These are phyloP conservation scores for Saturnispora kantuleensis DNA, from an alignment of 805 yeast genomes.

Conservation along the genomic window DNA sequence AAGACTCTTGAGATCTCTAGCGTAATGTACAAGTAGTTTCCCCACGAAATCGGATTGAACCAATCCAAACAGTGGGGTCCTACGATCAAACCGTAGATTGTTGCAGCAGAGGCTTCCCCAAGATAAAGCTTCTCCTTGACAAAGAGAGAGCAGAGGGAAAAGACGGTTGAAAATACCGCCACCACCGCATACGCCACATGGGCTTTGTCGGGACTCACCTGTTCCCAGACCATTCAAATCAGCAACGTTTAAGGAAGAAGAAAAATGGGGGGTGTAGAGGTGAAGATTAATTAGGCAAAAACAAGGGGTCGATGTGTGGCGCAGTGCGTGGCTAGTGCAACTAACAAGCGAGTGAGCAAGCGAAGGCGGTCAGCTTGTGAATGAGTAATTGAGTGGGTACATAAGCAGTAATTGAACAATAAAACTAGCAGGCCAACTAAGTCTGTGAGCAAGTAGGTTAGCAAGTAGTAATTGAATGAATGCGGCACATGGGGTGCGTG, in stretches of 20 bases:
- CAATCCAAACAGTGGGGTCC: constrained; percentile 52
- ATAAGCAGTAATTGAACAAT: too few relatives aligned
- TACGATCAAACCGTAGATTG: constrained; percentile 50
- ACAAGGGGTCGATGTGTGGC: not conserved
- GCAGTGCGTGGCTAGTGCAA: not conserved
- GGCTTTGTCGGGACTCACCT: constrained; percentile 24
- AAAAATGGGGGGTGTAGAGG: not conserved
- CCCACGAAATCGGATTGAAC: constrained; percentile 51
- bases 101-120: constrained; percentile 60
- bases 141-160: constrained; percentile 48
- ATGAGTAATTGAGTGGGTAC: too few relatives aligned
- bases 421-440: too few relatives aligned
- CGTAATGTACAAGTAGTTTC: constrained; percentile 44
- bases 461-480: too few relatives aligned
- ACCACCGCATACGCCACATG: constrained; percentile 44
- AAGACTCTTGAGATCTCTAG: constrained; percentile 53
- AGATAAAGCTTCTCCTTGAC: constrained; percentile 50
- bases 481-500: too few relatives aligned
- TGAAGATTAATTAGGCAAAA: not conserved
- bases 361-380: too few relatives aligned
- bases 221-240: constrained; percentile 25
- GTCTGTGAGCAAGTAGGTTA: too few relatives aligned
- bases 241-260: constrained; percentile 3
- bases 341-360: not conserved
- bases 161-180: constrained; percentile 49